Evolutionary conservation across 805 yeast genomes (phyloP), one percentile per base, ranked within the genome.

Genomic region (Starmerella tilneyi): DNA sequence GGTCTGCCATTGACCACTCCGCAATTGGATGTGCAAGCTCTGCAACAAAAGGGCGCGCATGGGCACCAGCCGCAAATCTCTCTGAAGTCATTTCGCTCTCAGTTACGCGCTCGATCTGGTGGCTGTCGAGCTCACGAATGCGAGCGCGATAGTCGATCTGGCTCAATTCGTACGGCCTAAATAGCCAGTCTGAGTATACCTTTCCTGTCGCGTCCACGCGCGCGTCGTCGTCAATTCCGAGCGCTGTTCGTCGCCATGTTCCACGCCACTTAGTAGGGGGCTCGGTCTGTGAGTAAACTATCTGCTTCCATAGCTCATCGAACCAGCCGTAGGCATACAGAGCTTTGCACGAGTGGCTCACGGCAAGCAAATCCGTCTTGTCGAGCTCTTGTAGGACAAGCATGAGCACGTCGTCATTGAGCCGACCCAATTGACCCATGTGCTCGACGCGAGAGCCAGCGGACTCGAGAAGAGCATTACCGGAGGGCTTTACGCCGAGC

Each of bases 161-260:
- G 0, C 94, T 71, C 51, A 92, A 79, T 57, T 84, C 92, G 56
- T 74, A 85, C 3, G 96, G 95, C 41, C 92, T 69, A 60, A 79
- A 86, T 12, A 88, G 61, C n/a, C 74, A 53, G 58, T 86, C 96
- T 0, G 94, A 81, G 58, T 80, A 84, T 3, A 85, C 71, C 22
- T 37, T 38, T 65, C 72, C 54, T n/a, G 39, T 27, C 6, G 54
- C 54, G 23, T 46, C 48, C 1, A 59, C 32, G 3, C 9, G n/a
- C 4, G 59, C 48, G 27, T 50, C 15, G 21, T 36, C 21, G 21
- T 42, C 51, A 70, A 49, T 0, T 63, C 59, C 49, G 76, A 61
- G 27, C 74, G 65, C 3, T 3, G 89, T 77, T 30, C 72, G 65
- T 53, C 88, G 71, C 96, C 96, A 86, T 2, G 85, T 73, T 0